Evolutionary conservation across 495 filamentous ascomycete species (phyloP).

Genomic region (Tuber umbilicatum): DNA sequence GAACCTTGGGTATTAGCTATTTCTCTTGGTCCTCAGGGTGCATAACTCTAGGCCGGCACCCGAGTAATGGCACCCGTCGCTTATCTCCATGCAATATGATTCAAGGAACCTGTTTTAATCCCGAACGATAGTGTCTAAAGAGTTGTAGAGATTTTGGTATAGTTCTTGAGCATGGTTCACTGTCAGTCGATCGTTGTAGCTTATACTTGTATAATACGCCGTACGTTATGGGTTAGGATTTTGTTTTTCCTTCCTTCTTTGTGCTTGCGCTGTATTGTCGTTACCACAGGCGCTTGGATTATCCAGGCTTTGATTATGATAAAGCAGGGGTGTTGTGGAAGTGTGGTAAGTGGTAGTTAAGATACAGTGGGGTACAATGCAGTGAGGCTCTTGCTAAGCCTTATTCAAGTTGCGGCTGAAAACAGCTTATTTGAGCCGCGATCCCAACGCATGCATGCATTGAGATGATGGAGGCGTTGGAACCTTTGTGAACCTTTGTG

Average conservation of each 20-base stretch:
- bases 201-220: no score
- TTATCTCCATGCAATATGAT: neutral
- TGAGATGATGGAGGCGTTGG: neutral
- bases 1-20: neutral
- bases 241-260: neutral
- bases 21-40: neutral
- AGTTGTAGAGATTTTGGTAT: neutral
- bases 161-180: neutral
- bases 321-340: neutral
- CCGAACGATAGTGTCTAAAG: neutral
- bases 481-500: neutral
- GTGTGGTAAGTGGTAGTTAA: neutral
- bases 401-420: neutral
- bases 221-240: neutral
- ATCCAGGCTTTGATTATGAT: neutral
- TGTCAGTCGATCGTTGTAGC: neutral
- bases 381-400: neutral
- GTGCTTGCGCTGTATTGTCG: neutral
- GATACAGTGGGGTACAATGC: neutral
- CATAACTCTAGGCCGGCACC: neutral
- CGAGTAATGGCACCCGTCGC: neutral
- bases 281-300: neutral
- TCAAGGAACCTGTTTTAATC: neutral
- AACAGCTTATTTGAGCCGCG: slow-evolving; percentile 1
- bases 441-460: neutral